These are phyloP conservation scores for Kodamaea jinghongensis DNA, from an alignment of 805 yeast species.

Conservation along the genomic window DNA sequence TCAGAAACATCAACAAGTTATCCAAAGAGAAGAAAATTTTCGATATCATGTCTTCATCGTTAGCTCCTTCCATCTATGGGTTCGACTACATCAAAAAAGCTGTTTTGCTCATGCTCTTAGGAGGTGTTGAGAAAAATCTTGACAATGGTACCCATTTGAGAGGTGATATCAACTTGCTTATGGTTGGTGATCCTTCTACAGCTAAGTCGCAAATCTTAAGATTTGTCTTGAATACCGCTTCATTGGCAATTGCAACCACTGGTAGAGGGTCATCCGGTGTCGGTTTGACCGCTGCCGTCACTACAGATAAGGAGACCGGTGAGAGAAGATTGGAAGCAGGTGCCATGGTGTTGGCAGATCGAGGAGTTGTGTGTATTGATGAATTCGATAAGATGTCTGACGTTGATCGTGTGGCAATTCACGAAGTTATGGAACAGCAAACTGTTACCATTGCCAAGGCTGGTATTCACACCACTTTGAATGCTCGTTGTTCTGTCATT, in stretches of 20 bases:
- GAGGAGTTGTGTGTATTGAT: slow-evolving; percentile 97
- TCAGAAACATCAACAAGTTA: slow-evolving; percentile 79
- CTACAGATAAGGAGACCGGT: slow-evolving; percentile 94
- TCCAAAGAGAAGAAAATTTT: slow-evolving; percentile 71
- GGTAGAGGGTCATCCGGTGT: slow-evolving; percentile 99
- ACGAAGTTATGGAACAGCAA: slow-evolving; percentile 99
- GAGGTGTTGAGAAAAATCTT: slow-evolving; percentile 92
- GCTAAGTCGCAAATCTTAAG: slow-evolving; percentile 95
- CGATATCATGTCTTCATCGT: slow-evolving; percentile 74
- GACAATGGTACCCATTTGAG: slow-evolving; percentile 95
- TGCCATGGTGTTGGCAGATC: slow-evolving; percentile 97
- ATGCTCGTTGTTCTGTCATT: slow-evolving; percentile 93
- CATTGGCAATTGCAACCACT: slow-evolving; percentile 94
- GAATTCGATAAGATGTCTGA: slow-evolving; percentile 99
- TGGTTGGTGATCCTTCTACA: slow-evolving; percentile 99
- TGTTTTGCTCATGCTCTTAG: slow-evolving; percentile 82
- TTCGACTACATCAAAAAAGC: slow-evolving; percentile 90
- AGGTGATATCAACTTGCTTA: slow-evolving; percentile 92
- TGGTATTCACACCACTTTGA: slow-evolving; percentile 93
- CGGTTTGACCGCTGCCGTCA: slow-evolving; percentile 98
- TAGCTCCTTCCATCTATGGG: slow-evolving; percentile 96
- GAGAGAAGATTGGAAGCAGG: slow-evolving; percentile 97
- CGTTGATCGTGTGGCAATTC: slow-evolving; percentile 94
- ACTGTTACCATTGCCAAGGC: slow-evolving; percentile 98
- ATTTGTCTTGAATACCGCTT: slow-evolving; percentile 91